Evolutionary conservation across 805 yeast genomes (phyloP).

Genomic region (Ogataea minuta): DNA sequence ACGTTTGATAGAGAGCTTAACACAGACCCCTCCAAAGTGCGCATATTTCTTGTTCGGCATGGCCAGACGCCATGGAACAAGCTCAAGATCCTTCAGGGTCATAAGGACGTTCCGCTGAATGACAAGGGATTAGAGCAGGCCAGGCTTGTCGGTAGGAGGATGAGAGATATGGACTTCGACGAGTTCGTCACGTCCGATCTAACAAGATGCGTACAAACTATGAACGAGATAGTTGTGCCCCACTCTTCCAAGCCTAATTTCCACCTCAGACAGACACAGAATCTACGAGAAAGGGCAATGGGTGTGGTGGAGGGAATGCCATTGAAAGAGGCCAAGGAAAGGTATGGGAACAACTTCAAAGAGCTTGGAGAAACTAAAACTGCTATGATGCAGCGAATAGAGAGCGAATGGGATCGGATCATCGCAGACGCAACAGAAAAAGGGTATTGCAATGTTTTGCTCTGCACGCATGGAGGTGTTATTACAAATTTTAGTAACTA

Average conservation of each 20-base stretch:
- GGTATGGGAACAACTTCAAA: conserved; percentile 56
- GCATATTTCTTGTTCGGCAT: conserved; percentile 68
- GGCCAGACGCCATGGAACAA: conserved; percentile 81
- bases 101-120: conserved; percentile 63
- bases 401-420: conserved; percentile 42
- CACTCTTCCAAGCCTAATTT: conserved; percentile 20
- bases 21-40: conserved; percentile 15
- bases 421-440: conserved; percentile 37
- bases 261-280: conserved; percentile 35
- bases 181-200: conserved; percentile 52
- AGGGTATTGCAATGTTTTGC: conserved; percentile 47
- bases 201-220: conserved; percentile 60
- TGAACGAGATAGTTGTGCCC: conserved; percentile 39
- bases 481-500: conserved; percentile 58
- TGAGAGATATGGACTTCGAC: conserved; percentile 43
- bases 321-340: conserved; percentile 57
- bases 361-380: conserved; percentile 62
- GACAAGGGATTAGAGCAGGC: conserved; percentile 64
- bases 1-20: conserved; percentile 23
- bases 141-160: conserved; percentile 44
- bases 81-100: conserved; percentile 75
- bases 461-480: conserved; percentile 83
- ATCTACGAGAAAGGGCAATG: conserved; percentile 72
- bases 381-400: conserved; percentile 49
- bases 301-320: conserved; percentile 78